Evolutionary conservation across 176 grass and related monocot genomes (phyloP).

Genomic region (Oropetium thomaeum): DNA sequence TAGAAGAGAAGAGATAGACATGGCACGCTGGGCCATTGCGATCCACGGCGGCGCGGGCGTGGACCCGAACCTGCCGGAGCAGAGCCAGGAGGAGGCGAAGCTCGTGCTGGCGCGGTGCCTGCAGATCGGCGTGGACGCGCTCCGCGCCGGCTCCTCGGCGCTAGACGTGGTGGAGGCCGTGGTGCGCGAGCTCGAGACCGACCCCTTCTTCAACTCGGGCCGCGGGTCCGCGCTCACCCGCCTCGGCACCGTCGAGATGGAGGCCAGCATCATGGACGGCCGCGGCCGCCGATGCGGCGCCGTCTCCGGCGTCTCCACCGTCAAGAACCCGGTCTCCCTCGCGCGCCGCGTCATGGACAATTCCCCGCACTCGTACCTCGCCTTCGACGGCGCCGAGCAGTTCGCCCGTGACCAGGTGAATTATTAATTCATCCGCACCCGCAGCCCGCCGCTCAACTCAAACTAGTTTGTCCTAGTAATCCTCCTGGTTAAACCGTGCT

Average conservation of each 20-base stretch:
- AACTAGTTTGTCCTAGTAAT: not conserved
- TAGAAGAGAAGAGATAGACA: not conserved
- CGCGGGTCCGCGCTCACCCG: conserved; percentile 77
- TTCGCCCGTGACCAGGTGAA: conserved; percentile 83
- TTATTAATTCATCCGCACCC: not conserved
- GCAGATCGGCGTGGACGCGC: conserved; percentile 48
- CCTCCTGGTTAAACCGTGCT: not conserved
- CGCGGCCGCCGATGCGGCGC: conserved; percentile 72
- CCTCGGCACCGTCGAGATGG: conserved; percentile 90
- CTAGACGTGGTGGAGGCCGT: conserved; percentile 78
- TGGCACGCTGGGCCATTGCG: conserved; percentile 87
- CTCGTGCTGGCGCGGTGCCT: conserved; percentile 73
- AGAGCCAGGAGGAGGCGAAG: conserved; percentile 69
- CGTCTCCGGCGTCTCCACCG: conserved; percentile 83
- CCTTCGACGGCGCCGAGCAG: conserved; percentile 85
- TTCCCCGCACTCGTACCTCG: conserved; percentile 90
- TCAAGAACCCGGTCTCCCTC: conserved; percentile 79
- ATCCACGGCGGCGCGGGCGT: conserved; percentile 92
- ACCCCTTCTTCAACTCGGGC: conserved; percentile 90
- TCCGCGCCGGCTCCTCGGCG: conserved; percentile 21
- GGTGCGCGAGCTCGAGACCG: conserved; percentile 79
- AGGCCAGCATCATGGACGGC: conserved; percentile 99
- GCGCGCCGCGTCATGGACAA: conserved; percentile 82
- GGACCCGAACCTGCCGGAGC: conserved; percentile 76
- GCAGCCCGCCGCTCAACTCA: not conserved